Conservation (phyloP, 768 basidiomycete species). For the Russula sp. region DNA sequence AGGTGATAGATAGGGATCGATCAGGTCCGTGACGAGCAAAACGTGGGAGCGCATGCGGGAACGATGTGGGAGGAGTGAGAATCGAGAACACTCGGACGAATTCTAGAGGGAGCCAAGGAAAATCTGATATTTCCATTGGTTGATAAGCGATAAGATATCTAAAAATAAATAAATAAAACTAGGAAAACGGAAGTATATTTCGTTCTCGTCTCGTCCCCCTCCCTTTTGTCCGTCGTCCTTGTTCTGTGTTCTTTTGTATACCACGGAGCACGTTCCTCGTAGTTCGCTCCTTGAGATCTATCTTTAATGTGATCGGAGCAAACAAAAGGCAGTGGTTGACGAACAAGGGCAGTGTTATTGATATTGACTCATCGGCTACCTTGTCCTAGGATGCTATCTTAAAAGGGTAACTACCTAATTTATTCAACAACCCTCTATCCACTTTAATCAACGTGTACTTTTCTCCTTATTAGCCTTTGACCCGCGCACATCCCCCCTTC, state of each 20-base stretch:
- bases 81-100: no score
- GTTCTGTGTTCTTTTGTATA: constrained; percentile 3
- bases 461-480: constrained; percentile 5
- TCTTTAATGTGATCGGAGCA: neutral
- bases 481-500: neutral
- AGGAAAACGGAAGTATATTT: neutral
- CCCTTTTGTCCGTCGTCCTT: neutral
- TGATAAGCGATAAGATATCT: constrained; percentile 11
- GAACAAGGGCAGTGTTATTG: constrained; percentile 15
- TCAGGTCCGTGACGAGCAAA: neutral
- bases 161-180: neutral
- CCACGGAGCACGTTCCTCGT: neutral
- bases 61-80: neutral
- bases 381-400: constrained; percentile 9
- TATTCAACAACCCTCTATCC: neutral
- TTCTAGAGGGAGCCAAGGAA: no score
- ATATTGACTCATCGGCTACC: neutral
- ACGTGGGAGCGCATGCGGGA: neutral
- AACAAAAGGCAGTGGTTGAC: neutral
- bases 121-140: constrained; percentile 1
- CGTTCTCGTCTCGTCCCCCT: neutral
- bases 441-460: neutral
- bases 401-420: constrained; percentile 15
- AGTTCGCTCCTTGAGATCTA: neutral
- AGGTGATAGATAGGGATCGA: neutral